These are phyloP conservation scores for Rutidosis leptorrhynchoides DNA, from an alignment of 129 eudicot genomes.

Conservation along the genomic window DNA sequence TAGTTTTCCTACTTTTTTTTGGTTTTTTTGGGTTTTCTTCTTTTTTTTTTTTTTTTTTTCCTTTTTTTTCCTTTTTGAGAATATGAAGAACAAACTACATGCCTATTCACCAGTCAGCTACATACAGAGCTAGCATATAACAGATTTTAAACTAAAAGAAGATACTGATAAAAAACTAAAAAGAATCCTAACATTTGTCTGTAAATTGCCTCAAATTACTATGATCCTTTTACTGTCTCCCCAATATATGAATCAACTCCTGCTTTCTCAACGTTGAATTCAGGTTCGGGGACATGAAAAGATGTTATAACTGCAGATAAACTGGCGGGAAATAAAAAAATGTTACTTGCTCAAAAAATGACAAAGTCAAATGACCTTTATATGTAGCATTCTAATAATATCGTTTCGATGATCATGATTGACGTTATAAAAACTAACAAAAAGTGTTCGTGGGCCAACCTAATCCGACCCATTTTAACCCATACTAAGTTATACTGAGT, in stretches of 20 bases:
- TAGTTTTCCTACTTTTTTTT: not conserved
- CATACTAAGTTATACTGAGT: no score
- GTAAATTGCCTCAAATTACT: conserved; percentile 26
- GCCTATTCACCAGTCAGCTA: conserved; percentile 35
- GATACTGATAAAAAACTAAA: not conserved
- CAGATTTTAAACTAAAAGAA: conserved; percentile 26
- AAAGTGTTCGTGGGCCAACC: conserved; percentile 1
- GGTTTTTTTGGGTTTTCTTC: not conserved
- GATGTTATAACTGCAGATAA: conserved; percentile 23
- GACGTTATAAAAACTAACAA: not conserved
- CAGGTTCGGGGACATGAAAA: not conserved
- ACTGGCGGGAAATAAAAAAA: conserved; percentile 1
- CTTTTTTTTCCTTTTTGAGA: conserved; percentile 1
- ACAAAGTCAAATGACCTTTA: not conserved
- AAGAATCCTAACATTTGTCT: conserved; percentile 22
- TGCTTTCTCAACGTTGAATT: conserved; percentile 24
- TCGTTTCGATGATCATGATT: not conserved
- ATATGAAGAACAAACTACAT: conserved; percentile 29
- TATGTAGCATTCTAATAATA: not conserved
- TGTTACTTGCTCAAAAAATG: conserved; percentile 7
- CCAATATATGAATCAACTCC: conserved; percentile 21
- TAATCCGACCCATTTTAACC: not conserved
- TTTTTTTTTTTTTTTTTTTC: not conserved
- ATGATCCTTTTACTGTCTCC: conserved; percentile 26
- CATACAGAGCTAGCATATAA: conserved; percentile 34